Evolutionary conservation across 495 filamentous ascomycete species (phyloP).

Genomic region (Bryoglossum gracile): DNA sequence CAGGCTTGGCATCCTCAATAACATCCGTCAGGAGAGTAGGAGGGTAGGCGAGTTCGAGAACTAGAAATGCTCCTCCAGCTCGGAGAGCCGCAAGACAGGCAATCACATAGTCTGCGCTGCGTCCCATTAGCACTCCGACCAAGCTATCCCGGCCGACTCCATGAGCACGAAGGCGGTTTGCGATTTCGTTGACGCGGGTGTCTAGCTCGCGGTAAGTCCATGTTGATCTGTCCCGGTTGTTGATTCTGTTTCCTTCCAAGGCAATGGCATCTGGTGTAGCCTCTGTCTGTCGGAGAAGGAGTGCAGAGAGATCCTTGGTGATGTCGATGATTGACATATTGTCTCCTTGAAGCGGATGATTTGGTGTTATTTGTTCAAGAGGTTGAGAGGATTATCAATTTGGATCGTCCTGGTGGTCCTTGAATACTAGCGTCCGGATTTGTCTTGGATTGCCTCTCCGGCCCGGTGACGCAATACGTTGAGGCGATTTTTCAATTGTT

Average conservation of each 20-base stretch:
- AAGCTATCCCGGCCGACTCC: conserved; percentile 55
- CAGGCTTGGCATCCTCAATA: conserved; percentile 55
- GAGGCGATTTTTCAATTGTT: no score
- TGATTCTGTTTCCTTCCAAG: conserved; percentile 51
- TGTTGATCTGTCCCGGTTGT: no score
- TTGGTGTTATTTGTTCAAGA: no score
- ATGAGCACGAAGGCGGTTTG: conserved; percentile 41
- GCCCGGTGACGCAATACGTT: no score
- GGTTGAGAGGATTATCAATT: no score
- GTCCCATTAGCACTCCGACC: conserved; percentile 58
- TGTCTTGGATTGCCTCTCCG: no score
- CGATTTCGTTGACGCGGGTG: conserved; percentile 45
- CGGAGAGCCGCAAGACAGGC: conserved; percentile 59
- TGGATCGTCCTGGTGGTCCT: no score
- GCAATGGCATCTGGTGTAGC: conserved; percentile 53
- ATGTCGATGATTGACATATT: conserved; percentile 47
- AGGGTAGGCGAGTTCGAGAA: conserved; percentile 63
- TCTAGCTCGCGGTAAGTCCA: conserved; percentile 59
- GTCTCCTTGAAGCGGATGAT: no score
- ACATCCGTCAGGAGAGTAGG: conserved; percentile 57
- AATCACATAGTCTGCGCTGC: conserved; percentile 64
- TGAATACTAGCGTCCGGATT: no score
- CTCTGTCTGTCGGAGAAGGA: conserved; percentile 50
- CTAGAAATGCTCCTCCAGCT: conserved; percentile 63
- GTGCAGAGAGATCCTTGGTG: conserved; percentile 53